These are phyloP conservation scores for Mediolabrus comicus DNA, from an alignment of 108 stramenopile genomes.

Conservation along the genomic window DNA sequence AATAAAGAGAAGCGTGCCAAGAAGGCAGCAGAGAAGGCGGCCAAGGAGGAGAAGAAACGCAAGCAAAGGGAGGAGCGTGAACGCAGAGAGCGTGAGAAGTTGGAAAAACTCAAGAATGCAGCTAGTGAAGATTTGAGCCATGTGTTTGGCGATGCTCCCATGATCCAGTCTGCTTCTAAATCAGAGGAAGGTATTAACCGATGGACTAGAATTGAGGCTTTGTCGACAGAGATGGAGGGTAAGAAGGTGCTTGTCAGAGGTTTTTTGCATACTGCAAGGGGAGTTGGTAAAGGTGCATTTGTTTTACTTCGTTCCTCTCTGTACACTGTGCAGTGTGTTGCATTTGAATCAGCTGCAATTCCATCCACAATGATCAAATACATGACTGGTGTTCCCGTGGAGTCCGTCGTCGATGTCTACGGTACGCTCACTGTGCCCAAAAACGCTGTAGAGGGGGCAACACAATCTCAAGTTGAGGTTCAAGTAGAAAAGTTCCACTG, in stretches of 20 bases:
- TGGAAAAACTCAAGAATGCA: constrained; percentile 69
- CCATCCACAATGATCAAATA: constrained; percentile 94
- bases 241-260: constrained; percentile 87
- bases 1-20: constrained; percentile 83
- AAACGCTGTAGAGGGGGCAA: constrained; percentile 86
- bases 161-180: constrained; percentile 68
- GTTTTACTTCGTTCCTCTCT: constrained; percentile 89
- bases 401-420: constrained; percentile 94
- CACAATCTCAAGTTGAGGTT: constrained; percentile 94
- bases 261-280: constrained; percentile 76
- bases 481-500: constrained; percentile 84
- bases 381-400: constrained; percentile 80
- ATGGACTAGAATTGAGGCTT: constrained; percentile 81
- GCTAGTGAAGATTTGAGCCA: constrained; percentile 66
- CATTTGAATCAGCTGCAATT: constrained; percentile 70
- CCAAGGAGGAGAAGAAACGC: constrained; percentile 88
- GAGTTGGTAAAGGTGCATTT: constrained; percentile 95
- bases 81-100: constrained; percentile 77
- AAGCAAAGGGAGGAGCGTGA: constrained; percentile 80
- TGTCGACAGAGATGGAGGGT: constrained; percentile 77
- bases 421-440: constrained; percentile 82
- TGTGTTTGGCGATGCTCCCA: constrained; percentile 86
- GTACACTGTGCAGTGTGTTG: constrained; percentile 94
- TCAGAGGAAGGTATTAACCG: constrained; percentile 47
- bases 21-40: constrained; percentile 77